These are phyloP conservation scores for Cucumis cinereus DNA, from an alignment of 306 rosid species.

Conservation along the genomic window DNA sequence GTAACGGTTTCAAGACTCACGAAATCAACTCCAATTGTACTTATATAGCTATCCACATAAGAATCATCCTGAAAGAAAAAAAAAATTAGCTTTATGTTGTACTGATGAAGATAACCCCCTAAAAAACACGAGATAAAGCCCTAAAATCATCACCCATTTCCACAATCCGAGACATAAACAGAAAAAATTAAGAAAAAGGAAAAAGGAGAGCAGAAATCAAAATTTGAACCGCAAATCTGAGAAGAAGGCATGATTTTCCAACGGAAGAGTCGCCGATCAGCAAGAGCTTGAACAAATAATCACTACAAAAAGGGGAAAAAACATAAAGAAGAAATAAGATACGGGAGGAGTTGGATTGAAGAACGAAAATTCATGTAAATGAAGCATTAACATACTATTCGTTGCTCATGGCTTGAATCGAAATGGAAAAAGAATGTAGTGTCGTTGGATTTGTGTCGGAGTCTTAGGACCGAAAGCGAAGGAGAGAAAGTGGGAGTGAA, in stretches of 20 bases:
- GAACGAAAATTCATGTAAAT: neutral
- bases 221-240: slow-evolving; percentile 52
- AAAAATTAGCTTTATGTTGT: neutral
- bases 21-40: slow-evolving; percentile 96
- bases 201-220: neutral
- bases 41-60: slow-evolving; percentile 84
- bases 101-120: neutral
- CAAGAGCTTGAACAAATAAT: slow-evolving; percentile 84
- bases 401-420: slow-evolving; percentile 48
- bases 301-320: slow-evolving; percentile 27
- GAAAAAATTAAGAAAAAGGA: neutral
- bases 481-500: neutral
- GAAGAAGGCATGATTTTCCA: slow-evolving; percentile 88
- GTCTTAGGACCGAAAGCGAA: neutral
- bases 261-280: slow-evolving; percentile 95
- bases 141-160: slow-evolving; percentile 3
- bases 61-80: slow-evolving; percentile 61
- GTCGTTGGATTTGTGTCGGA: neutral
- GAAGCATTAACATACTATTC: slow-evolving; percentile 42
- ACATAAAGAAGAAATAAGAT: neutral
- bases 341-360: neutral
- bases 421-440: neutral
- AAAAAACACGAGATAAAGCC: slow-evolving; percentile 4
- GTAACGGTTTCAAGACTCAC: slow-evolving; percentile 22
- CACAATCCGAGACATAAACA: neutral